Evolutionary conservation across 2,329 filamentous ascomycete species (phyloP).

Genomic region (Periconia macrospinosa): DNA sequence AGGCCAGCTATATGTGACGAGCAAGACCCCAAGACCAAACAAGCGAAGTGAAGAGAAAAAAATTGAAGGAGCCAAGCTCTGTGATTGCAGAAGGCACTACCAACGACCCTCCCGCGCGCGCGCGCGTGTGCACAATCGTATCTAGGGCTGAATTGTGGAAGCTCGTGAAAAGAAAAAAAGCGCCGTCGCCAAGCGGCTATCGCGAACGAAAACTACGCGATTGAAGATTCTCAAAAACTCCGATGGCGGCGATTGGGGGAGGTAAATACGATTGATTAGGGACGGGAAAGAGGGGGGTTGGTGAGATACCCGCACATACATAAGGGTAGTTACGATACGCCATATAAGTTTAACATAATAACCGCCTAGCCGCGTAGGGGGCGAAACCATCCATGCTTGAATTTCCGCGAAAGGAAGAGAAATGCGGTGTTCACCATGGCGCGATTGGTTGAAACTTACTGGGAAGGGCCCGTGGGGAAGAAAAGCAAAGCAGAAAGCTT

Average conservation of each 20-base stretch:
- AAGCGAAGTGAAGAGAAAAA: neutral
- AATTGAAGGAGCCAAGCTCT: neutral
- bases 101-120: too few relatives aligned
- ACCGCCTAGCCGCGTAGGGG: neutral
- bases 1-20: neutral
- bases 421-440: neutral
- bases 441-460: neutral
- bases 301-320: too few relatives aligned
- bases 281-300: neutral
- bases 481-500: too few relatives aligned
- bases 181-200: too few relatives aligned
- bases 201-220: too few relatives aligned
- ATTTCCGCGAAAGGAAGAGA: neutral
- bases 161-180: neutral
- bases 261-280: neutral
- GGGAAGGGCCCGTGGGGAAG: neutral
- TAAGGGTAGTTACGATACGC: too few relatives aligned
- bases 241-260: neutral
- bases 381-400: neutral
- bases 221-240: neutral
- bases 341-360: too few relatives aligned
- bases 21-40: neutral
- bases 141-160: neutral
- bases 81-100: too few relatives aligned
- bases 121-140: too few relatives aligned